These are phyloP conservation scores for Xylaria venustula DNA, from an alignment of 495 filamentous ascomycete genomes.

Conservation along the genomic window DNA sequence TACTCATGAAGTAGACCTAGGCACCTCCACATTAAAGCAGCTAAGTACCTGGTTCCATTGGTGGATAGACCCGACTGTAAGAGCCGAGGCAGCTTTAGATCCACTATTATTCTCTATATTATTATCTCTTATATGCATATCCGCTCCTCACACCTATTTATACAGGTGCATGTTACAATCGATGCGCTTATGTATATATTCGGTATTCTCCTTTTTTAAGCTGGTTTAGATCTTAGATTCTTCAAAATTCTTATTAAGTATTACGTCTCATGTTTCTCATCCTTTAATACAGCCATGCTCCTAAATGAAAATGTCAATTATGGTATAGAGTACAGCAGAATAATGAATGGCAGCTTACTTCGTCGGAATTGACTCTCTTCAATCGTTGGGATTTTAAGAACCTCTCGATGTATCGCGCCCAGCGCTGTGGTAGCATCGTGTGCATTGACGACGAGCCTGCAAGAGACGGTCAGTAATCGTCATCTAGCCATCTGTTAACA, in stretches of 20 bases:
- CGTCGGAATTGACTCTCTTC: slow-evolving; percentile 32
- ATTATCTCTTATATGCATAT: not conserved
- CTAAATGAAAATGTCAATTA: not conserved
- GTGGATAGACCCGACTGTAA: no score
- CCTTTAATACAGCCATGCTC: slow-evolving; percentile 13
- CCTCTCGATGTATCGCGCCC: slow-evolving; percentile 40
- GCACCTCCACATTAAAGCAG: no score
- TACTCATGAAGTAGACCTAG: no score
- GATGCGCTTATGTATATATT: no score
- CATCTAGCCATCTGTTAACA: not conserved
- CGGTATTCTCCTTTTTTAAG: no score
- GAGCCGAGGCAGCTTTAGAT: not conserved
- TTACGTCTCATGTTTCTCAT: no score
- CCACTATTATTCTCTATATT: not conserved
- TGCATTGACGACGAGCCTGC: slow-evolving; percentile 36
- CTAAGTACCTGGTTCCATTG: no score
- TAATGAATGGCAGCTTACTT: slow-evolving; percentile 20
- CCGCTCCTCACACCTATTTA: not conserved
- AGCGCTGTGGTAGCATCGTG: slow-evolving; percentile 37
- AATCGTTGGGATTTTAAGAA: slow-evolving; percentile 37
- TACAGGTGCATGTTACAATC: no score
- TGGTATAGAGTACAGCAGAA: not conserved
- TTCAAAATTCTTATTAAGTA: no score
- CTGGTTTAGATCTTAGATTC: no score
- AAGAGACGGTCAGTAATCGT: not conserved